These are phyloP conservation scores for sweet orange (Citrus sinensis) DNA, from an alignment of 345 rosid species.

Conservation along the genomic window DNA sequence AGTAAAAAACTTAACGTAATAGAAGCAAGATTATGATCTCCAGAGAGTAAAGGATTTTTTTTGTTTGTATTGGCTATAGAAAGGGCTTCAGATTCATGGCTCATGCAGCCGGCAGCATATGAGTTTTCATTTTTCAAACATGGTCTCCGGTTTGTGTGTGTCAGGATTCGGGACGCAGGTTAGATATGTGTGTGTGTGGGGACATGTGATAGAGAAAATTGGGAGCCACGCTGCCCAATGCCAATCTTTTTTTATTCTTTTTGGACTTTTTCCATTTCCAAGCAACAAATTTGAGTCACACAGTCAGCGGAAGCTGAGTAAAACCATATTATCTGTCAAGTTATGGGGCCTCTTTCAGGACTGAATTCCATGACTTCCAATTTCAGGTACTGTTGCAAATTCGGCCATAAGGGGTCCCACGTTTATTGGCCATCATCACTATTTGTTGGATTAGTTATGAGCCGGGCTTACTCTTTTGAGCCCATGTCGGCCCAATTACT, in stretches of 20 bases:
- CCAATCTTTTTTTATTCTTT: not conserved
- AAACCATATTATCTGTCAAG: constrained; percentile 3
- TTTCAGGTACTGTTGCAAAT: not conserved
- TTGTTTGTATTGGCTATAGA: too few species aligned
- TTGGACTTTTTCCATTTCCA: not conserved
- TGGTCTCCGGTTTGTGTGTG: not conserved
- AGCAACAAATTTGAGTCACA: not conserved
- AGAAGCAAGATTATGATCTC: too few species aligned
- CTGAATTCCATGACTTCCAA: constrained; percentile 15
- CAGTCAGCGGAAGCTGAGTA: not conserved
- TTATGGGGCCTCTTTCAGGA: constrained; percentile 11
- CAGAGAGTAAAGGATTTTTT: too few species aligned
- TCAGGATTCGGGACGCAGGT: not conserved
- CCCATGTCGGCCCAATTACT: not conserved
- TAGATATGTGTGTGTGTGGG: not conserved
- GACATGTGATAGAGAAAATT: not conserved
- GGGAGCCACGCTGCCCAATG: not conserved
- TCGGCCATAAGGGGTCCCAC: constrained; percentile 5
- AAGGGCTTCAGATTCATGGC: not conserved
- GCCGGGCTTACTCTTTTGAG: not conserved
- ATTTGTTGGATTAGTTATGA: not conserved
- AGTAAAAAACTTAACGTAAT: not conserved
- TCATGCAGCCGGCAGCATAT: not conserved
- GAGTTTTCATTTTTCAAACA: not conserved
- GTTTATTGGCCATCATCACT: fast-evolving